Conservation (phyloP, 768 basidiomycete species). For the Russula ochroleuca region DNA sequence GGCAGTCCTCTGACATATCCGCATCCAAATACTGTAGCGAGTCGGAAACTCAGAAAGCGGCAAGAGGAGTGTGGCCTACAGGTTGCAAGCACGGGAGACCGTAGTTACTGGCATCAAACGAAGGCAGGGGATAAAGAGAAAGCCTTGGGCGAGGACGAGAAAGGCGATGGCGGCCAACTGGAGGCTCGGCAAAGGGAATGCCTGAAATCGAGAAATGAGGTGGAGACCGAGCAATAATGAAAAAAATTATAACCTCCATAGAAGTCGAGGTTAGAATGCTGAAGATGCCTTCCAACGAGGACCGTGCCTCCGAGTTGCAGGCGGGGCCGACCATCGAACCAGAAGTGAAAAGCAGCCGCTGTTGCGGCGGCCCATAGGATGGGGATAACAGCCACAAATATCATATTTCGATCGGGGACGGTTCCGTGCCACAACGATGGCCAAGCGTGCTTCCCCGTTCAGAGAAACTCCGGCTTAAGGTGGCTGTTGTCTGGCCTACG, state of each 20-base stretch:
- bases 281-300: conserved; percentile 27
- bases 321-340: background rate
- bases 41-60: background rate
- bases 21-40: background rate
- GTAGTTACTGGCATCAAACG: conserved; percentile 35
- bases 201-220: conserved; percentile 26
- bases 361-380: background rate
- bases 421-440: background rate
- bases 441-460: conserved; percentile 23
- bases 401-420: too few species aligned
- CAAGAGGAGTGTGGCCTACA: conserved; percentile 1
- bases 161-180: conserved; percentile 33
- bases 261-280: conserved; percentile 31
- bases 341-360: background rate
- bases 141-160: conserved; percentile 30
- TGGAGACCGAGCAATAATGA: too few species aligned
- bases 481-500: too few species aligned
- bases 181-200: conserved; percentile 37
- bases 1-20: conserved; percentile 43
- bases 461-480: conserved; percentile 37
- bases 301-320: conserved; percentile 30
- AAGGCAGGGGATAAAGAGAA: conserved; percentile 20
- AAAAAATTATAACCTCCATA: conserved; percentile 31
- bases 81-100: conserved; percentile 34
- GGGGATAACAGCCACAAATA: too few species aligned